Base-by-base conservation (phyloP, 371 early-diverging fungal species). In the Mucor saturninus region DNA sequence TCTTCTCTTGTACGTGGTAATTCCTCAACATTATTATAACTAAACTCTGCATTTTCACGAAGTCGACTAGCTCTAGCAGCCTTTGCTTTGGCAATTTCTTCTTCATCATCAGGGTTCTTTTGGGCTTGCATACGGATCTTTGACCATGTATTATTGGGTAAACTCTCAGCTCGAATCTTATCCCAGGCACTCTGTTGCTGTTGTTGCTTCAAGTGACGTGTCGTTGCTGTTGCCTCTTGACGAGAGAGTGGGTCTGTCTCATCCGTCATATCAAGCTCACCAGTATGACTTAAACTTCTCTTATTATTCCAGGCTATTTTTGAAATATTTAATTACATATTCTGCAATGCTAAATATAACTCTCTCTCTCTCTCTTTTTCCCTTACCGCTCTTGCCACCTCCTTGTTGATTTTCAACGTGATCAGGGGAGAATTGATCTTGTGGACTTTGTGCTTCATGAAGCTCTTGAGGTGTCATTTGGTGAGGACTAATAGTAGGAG, bases 1-100 rank as follows among this genome's bases (percentile, higher is more conserved):
- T 80, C 81, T 58, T 80, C 81, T 62, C 81, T 59, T 13, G 81
- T 80, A 54, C 81, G 68, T 11, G 81, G 77, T 21, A 80, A 43
- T 8, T 77, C 74, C 40, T 74, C 75, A 14, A 45, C 31, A 40
- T 37, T 39, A 7, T n/a, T 35, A 14, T 56, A 50, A 10, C 31
- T 60, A 37, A 66, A 60, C 28, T 68, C 72, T 21, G 64, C 61
- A 55, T 67, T 63, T 54, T 77, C 72, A 32, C 74, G 54, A 5
- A 58, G 64, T 39, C 49, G 63, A 21, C 49, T 60, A 5, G 30
- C 51, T 57, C 66, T 55, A 30, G 68, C 68, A n/a, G 68, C 58
- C 51, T 67, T 69, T 38, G 65, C 59, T 39, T 73, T 59, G 11
- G 61, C 68, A 30, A 64, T 56, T 1, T 59, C 56, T 15, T 40